Base-by-base conservation (phyloP, 2,329 filamentous ascomycete genomes). In the Colletotrichum sp. region DNA sequence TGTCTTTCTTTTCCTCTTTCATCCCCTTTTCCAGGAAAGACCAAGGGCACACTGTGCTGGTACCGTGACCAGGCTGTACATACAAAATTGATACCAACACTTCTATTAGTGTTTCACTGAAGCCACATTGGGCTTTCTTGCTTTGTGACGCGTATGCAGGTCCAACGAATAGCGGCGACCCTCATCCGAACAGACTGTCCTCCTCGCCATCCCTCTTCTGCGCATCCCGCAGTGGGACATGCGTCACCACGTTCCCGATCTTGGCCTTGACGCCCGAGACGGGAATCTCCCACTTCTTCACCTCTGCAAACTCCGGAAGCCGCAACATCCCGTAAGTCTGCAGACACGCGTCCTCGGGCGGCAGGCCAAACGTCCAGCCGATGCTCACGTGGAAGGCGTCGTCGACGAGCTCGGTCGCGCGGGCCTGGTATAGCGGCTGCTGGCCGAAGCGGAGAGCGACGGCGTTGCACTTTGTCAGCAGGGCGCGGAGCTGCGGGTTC, bases 341-440 rank as follows among this genome's bases (percentile, higher is more conserved):
- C 65, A 82, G 77, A 18, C 81, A 79, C 16, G 89, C 80, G 38
- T 89, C 86, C 4, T 85, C 74, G 7, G 83, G 86, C 1, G 91
- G 92, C 56, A 86, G 82, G 12, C 87, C 83, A 76, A 96, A 88
- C 2, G 91, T 94, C 97, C 96, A 98, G 0, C 94, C 97, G 71
- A 99, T 91, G 61, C 96, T 98, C 75, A 98, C 86, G 84, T 99
- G 97, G 81, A 98, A 98, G 26, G 90, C 91, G 64, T 88, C 83
- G 6, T 79, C 78, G 10, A 82, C 78, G 63, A 76, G 38, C 78
- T 81, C 43, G 32, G 72, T 68, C 18, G 34, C 52, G 14, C 77
- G 69, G 24, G 67, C 65, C 71, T 85, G 83, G 83, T 98, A 98
- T 2, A 98, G 88, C 28, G 89, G 84, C 3, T 94, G 92, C 81